Evolutionary conservation across 148 eudicot species (phyloP).

Genomic region (Simmondsia chinensis): DNA sequence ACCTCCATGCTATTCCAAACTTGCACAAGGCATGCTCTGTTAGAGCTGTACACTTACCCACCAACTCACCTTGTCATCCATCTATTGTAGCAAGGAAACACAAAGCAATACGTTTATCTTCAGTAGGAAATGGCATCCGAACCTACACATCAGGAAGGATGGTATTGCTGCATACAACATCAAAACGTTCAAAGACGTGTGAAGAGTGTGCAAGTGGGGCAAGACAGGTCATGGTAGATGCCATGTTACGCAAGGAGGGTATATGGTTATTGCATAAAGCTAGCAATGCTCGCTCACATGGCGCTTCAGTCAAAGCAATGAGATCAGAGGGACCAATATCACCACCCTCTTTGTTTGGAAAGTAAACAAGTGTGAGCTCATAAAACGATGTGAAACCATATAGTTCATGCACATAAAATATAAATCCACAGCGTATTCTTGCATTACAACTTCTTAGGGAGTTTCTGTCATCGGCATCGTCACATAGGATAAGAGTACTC

Average conservation of each 20-base stretch:
- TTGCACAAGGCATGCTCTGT: slow-evolving; percentile 50
- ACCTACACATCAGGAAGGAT: slow-evolving; percentile 39
- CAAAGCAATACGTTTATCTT: slow-evolving; percentile 24
- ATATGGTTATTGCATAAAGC: not conserved
- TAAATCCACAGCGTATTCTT: too few relatives aligned
- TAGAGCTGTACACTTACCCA: slow-evolving; percentile 41
- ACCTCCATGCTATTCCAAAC: slow-evolving; percentile 63
- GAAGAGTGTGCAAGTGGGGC: slow-evolving; percentile 4
- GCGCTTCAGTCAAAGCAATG: slow-evolving; percentile 59
- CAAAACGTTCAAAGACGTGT: slow-evolving; percentile 19
- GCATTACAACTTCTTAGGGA: too few relatives aligned
- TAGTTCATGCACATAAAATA: too few relatives aligned
- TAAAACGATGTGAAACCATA: too few relatives aligned
- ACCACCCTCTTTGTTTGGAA: too few relatives aligned
- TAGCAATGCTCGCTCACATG: slow-evolving; percentile 28
- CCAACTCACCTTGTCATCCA: slow-evolving; percentile 30
- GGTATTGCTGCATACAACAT: slow-evolving; percentile 1
- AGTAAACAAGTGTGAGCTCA: too few relatives aligned
- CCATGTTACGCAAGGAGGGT: not conserved
- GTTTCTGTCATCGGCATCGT: too few relatives aligned
- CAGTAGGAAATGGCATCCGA: slow-evolving; percentile 46
- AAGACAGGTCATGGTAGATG: slow-evolving; percentile 17
- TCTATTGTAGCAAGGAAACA: slow-evolving; percentile 15
- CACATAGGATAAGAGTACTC: too few relatives aligned
- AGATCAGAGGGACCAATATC: too few relatives aligned